Percentiles rank a stretch among this genome's conserved stretches.
Conservation (phyloP, 176 grass and related monocot genomes). For the Microstegium vimineum region DNA sequence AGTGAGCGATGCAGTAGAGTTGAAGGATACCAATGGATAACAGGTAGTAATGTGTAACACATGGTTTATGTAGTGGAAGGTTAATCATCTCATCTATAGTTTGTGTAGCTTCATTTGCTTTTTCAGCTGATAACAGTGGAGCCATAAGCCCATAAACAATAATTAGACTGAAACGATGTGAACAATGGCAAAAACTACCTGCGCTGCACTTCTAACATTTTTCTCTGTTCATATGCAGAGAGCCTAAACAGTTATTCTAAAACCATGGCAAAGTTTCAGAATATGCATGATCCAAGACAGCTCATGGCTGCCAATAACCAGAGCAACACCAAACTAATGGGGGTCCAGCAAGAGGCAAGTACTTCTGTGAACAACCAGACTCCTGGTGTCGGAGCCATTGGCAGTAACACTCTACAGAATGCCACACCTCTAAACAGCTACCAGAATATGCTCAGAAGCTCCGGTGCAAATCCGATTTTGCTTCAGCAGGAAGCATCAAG, state of each 20-base stretch:
- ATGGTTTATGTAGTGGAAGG: neutral
- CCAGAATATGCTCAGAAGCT: constrained; percentile 69
- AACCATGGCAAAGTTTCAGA: too few species aligned
- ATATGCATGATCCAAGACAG: constrained; percentile 12
- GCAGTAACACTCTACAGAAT: constrained; percentile 35
- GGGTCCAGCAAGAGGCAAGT: constrained; percentile 19
- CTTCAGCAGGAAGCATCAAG: constrained; percentile 57
- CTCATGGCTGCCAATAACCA: too few species aligned
- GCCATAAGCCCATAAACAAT: neutral
- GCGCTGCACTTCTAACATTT: constrained; percentile 3
- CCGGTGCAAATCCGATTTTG: constrained; percentile 42
- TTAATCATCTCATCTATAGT: neutral
- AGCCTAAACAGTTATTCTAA: constrained; percentile 47
- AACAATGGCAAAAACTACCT: neutral
- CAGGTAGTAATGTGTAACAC: neutral
- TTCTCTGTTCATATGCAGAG: constrained; percentile 49
- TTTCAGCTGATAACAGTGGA: neutral
- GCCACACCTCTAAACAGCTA: constrained; percentile 57
- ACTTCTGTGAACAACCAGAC: constrained; percentile 39
- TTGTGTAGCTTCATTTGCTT: neutral
- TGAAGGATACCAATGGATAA: neutral
- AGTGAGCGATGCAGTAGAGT: too few species aligned
- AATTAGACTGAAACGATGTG: neutral
- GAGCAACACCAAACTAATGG: too few species aligned
- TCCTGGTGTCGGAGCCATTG: constrained; percentile 9